A percentile compares a stretch with the other conserved stretches of the same genome.
Evolutionary conservation across 495 filamentous ascomycete species (phyloP).

Genomic region (Tuber magnatum): DNA sequence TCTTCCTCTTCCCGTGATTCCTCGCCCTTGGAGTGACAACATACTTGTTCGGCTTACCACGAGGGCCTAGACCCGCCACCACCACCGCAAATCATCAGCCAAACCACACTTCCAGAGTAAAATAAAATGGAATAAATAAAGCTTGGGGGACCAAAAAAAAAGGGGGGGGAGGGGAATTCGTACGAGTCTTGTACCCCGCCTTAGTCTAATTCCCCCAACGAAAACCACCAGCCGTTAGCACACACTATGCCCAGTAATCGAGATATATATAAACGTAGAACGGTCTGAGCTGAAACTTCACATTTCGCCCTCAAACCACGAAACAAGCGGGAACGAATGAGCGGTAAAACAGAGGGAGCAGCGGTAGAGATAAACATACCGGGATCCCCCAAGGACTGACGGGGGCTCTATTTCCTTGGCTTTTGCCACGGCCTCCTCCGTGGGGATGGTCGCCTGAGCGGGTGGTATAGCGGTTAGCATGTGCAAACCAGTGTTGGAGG

Average conservation of each 20-base stretch:
- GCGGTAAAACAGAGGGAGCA: not conserved
- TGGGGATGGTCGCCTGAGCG: slow-evolving; percentile 77
- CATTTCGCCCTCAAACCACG: not conserved
- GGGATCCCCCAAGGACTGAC: slow-evolving; percentile 93
- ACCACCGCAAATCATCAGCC: not conserved
- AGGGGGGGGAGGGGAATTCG: not conserved
- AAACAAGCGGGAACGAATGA: not conserved
- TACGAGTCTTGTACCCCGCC: slow-evolving; percentile 91
- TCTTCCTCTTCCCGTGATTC: slow-evolving; percentile 66
- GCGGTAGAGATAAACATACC: slow-evolving; percentile 52
- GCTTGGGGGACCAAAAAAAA: not conserved
- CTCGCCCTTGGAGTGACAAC: slow-evolving; percentile 66
- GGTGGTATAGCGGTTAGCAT: slow-evolving; percentile 38
- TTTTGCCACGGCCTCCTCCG: slow-evolving; percentile 97
- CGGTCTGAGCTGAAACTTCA: slow-evolving; percentile 16
- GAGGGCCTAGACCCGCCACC: slow-evolving; percentile 28
- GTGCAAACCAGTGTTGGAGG: not conserved
- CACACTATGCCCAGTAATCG: slow-evolving; percentile 39
- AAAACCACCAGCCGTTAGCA: slow-evolving; percentile 1
- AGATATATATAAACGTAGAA: slow-evolving; percentile 17
- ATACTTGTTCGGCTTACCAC: slow-evolving; percentile 70
- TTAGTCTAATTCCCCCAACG: slow-evolving; percentile 54
- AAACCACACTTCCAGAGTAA: not conserved
- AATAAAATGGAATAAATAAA: not conserved
- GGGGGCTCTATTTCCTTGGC: slow-evolving; percentile 91